A percentile compares a stretch with the other conserved stretches of the same genome.
Conservation (phyloP, 2,329 filamentous ascomycete species). For the Colletotrichum filicis region DNA sequence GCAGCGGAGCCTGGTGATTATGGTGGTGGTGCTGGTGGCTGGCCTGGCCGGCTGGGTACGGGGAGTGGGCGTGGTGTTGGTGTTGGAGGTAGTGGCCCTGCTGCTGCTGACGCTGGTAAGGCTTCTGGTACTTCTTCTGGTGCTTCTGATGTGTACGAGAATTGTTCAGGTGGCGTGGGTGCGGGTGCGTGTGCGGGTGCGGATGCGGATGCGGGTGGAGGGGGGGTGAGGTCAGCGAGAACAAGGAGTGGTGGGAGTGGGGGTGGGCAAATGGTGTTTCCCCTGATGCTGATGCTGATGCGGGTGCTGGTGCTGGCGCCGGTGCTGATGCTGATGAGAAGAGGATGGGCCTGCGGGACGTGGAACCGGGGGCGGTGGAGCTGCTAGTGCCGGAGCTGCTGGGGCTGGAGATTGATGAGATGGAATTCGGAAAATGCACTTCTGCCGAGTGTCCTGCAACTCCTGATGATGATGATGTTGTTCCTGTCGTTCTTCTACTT, state of each 20-base stretch:
- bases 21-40: background rate
- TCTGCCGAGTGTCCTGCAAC: slow-evolving; percentile 1
- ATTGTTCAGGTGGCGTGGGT: slow-evolving; percentile 2
- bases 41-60: slow-evolving; percentile 2
- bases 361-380: background rate
- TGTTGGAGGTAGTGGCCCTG: background rate
- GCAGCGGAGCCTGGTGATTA: background rate
- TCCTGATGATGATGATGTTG: background rate
- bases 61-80: background rate
- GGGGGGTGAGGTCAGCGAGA: slow-evolving; percentile 8
- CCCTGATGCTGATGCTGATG: slow-evolving; percentile 6
- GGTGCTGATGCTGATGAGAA: background rate
- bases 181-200: slow-evolving; percentile 18
- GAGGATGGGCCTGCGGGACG: slow-evolving; percentile 1
- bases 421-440: slow-evolving; percentile 19
- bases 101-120: background rate
- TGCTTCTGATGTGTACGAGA: background rate
- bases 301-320: background rate
- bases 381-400: slow-evolving; percentile 1
- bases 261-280: background rate
- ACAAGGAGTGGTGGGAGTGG: background rate
- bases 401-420: slow-evolving; percentile 4
- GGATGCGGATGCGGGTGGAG: slow-evolving; percentile 23
- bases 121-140: background rate
- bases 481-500: background rate